Percentiles rank a stretch among this genome's conserved stretches.
phyloP scores from a whole-genome alignment of 2,329 filamentous ascomycete genomes.

The Fusarium keratoplasticum region DNA sequence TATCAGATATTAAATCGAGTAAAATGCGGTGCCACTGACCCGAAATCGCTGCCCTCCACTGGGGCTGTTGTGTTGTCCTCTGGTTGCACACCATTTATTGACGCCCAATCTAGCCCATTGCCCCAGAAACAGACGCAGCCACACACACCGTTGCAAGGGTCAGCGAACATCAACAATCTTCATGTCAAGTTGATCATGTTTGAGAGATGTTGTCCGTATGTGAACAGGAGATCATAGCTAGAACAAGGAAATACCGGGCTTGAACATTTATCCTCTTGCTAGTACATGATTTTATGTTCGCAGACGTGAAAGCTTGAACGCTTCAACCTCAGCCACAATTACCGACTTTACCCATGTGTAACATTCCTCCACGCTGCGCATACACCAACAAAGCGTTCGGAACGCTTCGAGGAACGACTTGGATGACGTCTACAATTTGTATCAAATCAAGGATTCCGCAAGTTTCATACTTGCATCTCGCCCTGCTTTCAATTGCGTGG shows the following conservation, averaged over 20 bases:
- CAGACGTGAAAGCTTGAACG: not conserved
- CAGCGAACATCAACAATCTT: conserved; percentile 8
- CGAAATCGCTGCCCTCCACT: not conserved
- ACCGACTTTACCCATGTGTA: conserved; percentile 2
- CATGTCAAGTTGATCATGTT: not conserved
- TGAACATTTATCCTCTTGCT: not conserved
- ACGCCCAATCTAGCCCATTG: conserved; percentile 45
- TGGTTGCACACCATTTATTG: conserved; percentile 36
- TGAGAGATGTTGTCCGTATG: not conserved
- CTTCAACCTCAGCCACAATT: conserved; percentile 6
- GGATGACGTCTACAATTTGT: conserved; percentile 1
- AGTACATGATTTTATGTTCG: not conserved
- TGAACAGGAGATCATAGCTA: not conserved
- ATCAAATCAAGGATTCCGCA: not conserved
- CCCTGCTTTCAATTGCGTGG: conserved; percentile 11
- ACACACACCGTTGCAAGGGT: conserved; percentile 23
- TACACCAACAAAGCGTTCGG: not conserved
- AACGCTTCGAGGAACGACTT: conserved; percentile 1
- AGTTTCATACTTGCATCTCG: not conserved
- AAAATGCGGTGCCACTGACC: conserved; percentile 19
- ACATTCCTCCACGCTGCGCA: conserved; percentile 11
- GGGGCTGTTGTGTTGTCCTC: conserved; percentile 37
- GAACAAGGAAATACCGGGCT: not conserved
- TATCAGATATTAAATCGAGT: conserved; percentile 10
- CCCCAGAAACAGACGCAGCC: conserved; percentile 44